Conservation (phyloP, 176 grass and related monocot genomes). For the Elymus sibiricus region DNA sequence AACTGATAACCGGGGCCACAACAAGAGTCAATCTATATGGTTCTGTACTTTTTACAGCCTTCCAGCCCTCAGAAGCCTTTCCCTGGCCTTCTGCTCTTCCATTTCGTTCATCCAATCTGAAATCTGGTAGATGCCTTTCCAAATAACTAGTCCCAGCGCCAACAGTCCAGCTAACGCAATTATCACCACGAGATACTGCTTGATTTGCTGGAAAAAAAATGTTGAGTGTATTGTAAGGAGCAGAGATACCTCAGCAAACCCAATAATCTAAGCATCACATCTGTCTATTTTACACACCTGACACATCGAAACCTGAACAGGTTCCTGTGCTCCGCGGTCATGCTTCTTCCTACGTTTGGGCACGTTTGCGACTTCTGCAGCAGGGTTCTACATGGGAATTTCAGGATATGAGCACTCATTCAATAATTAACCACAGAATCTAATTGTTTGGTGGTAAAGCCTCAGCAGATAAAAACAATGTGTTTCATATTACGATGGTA, state of each 20-base stretch:
- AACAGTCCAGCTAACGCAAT: slow-evolving; percentile 19
- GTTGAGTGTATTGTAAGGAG: slow-evolving; percentile 5
- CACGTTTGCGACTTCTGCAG: slow-evolving; percentile 43
- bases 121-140: slow-evolving; percentile 58
- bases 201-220: slow-evolving; percentile 47
- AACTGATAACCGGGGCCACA: not conserved
- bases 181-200: slow-evolving; percentile 36
- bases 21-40: not conserved
- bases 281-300: slow-evolving; percentile 49
- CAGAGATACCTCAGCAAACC: not conserved
- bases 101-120: slow-evolving; percentile 96
- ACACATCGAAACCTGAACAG: slow-evolving; percentile 44
- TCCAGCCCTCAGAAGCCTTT: slow-evolving; percentile 35
- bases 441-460: not conserved
- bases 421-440: not conserved
- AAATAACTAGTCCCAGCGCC: slow-evolving; percentile 8
- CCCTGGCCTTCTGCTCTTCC: slow-evolving; percentile 51
- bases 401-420: not conserved
- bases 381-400: slow-evolving; percentile 24
- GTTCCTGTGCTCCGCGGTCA: slow-evolving; percentile 54
- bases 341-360: slow-evolving; percentile 80
- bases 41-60: slow-evolving; percentile 17
- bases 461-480: not conserved
- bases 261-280: not conserved
- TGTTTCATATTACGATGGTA: not conserved